Base-by-base conservation (phyloP, 768 basidiomycete genomes). In the Hericium rajendrae region DNA sequence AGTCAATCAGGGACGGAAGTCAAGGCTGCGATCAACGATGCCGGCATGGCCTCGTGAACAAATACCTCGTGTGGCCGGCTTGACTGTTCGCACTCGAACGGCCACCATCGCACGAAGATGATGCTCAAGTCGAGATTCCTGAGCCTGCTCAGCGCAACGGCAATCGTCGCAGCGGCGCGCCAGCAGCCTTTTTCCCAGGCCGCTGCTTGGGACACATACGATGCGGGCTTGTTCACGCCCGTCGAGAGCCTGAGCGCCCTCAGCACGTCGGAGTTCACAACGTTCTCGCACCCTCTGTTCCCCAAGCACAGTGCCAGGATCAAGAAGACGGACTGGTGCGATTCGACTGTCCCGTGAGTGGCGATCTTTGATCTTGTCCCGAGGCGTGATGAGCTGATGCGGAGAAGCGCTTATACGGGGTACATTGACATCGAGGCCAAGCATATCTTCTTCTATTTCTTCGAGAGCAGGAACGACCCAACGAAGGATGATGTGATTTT, bases 391-490 rank as follows among this genome's bases (percentile, higher is more conserved):
- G 49, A 37, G 32, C 43, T 46, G 43, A 46, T 46, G 32, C 32
- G 32, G 32, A 32, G 32, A 32, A 84, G 81, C 18, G 70, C 76
- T 1, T 86, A 82, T 65, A 84, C 83, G 0, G 85, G 85, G 10
- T 86, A 86, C 61, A 83, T 86, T 55, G 84, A 86, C 58, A 74
- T 84, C 48, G 73, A 81, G 64, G 81, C 82, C 20, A 78, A 82
- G 55, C 84, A 84, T 60, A 55, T 85, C 41, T 84, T 84, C 69
- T 87, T 88, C 72, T 86, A 86, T 68, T 80, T 79, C 67, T 79
- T 79, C 62, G 77, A 79, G 62, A 73, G 72, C 38, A 62, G 78
- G 49, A 65, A 62, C 26, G 59, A 71, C 48, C 72, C 71, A 0
- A 63, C 63, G 28, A 67, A 48, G 32, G 69, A 69, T 41, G 66